Evolutionary conservation across 2,329 filamentous ascomycete genomes (phyloP).

Genomic region (Cordyceps cicadae): DNA sequence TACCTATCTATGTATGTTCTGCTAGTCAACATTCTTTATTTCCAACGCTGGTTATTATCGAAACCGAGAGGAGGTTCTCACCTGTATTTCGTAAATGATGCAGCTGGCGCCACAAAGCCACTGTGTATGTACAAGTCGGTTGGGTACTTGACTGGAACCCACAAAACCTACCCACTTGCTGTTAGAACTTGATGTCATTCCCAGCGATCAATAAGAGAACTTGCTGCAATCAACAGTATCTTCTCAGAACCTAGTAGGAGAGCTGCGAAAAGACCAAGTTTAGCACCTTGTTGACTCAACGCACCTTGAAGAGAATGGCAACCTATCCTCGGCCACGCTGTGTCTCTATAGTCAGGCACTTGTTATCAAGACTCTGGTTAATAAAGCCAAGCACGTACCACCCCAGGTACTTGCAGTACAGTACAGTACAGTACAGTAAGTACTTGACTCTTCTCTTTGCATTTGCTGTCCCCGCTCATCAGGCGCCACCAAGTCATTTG

Average conservation of each 20-base stretch:
- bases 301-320: not conserved
- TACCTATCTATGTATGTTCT: too few relatives aligned
- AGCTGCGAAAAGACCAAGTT: too few relatives aligned
- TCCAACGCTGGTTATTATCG: too few relatives aligned
- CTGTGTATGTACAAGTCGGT: not conserved
- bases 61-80: too few relatives aligned
- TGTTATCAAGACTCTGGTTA: too few relatives aligned
- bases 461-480: not conserved
- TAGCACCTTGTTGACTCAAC: not conserved
- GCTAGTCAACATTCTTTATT: too few relatives aligned
- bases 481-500: slow-evolving; percentile 6
- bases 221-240: not conserved
- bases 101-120: not conserved
- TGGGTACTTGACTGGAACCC: not conserved
- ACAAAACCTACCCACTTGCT: not conserved
- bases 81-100: too few relatives aligned
- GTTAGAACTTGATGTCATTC: not conserved
- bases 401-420: not conserved
- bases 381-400: not conserved
- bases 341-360: too few relatives aligned
- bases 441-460: not conserved
- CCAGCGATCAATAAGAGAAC: not conserved
- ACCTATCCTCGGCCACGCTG: not conserved
- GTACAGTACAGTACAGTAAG: too few relatives aligned
- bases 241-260: too few relatives aligned